These are phyloP conservation scores for Quillaja saponaria DNA, from an alignment of 306 rosid genomes.

Conservation along the genomic window DNA sequence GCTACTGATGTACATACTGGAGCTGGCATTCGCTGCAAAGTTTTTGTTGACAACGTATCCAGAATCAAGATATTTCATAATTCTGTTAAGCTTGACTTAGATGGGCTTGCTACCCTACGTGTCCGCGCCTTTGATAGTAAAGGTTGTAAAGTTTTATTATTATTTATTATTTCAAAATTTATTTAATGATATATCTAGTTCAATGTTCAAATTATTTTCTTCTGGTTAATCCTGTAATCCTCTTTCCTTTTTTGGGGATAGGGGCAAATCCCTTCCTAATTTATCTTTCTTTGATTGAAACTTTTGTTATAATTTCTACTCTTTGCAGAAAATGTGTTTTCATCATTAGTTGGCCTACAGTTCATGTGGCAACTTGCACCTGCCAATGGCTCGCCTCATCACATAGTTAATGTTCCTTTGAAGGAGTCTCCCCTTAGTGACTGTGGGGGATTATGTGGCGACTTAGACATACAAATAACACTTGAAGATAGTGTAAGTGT, in stretches of 20 bases:
- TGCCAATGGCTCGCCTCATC: constrained; percentile 52
- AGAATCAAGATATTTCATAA: constrained; percentile 87
- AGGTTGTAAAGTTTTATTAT: too few species aligned
- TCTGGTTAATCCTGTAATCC: too few species aligned
- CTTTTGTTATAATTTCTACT: constrained; percentile 26
- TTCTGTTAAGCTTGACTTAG: constrained; percentile 89
- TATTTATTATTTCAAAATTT: too few species aligned
- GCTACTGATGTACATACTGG: constrained; percentile 79
- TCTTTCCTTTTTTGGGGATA: too few species aligned
- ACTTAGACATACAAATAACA: constrained; percentile 73
- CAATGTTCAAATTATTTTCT: too few species aligned
- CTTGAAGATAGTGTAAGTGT: constrained; percentile 87
- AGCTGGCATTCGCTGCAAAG: constrained; percentile 81
- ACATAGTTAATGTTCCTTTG: constrained; percentile 83
- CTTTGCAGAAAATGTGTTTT: constrained; percentile 88
- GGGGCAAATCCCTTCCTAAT: constrained; percentile 11
- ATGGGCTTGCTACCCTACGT: constrained; percentile 89
- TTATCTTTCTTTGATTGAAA: constrained; percentile 18
- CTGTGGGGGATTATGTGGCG: constrained; percentile 91
- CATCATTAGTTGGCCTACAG: constrained; percentile 90
- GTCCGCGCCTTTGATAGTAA: constrained; percentile 83
- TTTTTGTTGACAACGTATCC: constrained; percentile 78
- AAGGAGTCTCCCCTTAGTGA: constrained; percentile 92
- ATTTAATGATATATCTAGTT: background rate
- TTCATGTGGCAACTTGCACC: constrained; percentile 78